phyloP scores from a whole-genome alignment of 306 rosid species.

The Casuarina equisetifolia region DNA sequence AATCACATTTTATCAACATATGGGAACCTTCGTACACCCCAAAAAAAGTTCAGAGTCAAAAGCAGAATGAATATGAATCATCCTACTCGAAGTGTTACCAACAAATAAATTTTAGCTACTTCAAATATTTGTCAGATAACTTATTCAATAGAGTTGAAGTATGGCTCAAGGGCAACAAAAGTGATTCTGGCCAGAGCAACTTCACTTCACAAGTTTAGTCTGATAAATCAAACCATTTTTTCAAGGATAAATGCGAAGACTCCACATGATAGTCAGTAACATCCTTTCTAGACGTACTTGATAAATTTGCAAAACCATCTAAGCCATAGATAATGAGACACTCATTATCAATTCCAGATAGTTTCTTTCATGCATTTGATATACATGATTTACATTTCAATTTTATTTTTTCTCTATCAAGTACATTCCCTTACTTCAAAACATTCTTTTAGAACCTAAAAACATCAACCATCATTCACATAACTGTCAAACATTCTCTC shows the following conservation, averaged over 20 bases:
- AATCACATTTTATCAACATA: neutral
- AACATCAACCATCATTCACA: neutral
- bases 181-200: neutral
- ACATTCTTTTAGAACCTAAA: neutral
- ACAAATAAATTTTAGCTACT: neutral
- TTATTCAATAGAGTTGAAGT: neutral
- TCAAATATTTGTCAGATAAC: neutral
- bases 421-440: neutral
- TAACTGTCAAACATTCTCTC: no score
- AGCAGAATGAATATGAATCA: neutral
- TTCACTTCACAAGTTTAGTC: neutral
- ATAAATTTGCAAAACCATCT: no score
- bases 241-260: neutral
- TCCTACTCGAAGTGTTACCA: neutral
- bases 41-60: neutral
- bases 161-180: neutral
- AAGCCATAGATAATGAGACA: neutral
- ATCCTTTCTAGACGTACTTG: no score
- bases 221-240: neutral
- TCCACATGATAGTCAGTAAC: no score
- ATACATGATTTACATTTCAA: neutral
- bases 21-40: neutral
- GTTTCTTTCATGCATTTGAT: neutral
- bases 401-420: neutral
- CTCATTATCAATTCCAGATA: neutral